A percentile compares a stretch with the other conserved stretches of the same genome.
Conservation (phyloP, 2,329 filamentous ascomycete genomes). For the Botryosphaeria agaves region DNA sequence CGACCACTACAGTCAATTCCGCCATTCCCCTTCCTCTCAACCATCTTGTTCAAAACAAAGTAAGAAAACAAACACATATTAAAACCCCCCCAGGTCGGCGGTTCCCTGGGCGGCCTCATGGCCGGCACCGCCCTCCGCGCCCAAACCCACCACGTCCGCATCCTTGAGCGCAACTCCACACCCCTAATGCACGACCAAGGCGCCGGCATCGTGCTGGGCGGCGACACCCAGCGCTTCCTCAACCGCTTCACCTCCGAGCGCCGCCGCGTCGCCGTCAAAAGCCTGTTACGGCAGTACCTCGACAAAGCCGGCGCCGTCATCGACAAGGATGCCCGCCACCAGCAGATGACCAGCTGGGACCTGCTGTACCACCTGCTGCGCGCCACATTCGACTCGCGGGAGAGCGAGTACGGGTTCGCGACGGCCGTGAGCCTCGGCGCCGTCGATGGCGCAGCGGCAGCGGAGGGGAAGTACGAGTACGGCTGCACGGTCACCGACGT, state of each 20-base stretch:
- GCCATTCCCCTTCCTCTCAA: no score
- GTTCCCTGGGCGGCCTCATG: constrained; percentile 24
- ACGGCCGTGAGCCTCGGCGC: constrained; percentile 7
- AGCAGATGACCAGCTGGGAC: constrained; percentile 33
- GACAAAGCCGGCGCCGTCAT: constrained; percentile 11
- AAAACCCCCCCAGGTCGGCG: constrained; percentile 21
- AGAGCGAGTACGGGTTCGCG: constrained; percentile 11
- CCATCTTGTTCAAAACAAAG: no score
- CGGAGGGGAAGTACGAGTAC: constrained; percentile 12
- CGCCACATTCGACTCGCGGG: constrained; percentile 25
- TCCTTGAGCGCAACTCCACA: constrained; percentile 25
- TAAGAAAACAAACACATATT: no score
- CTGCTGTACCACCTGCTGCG: constrained; percentile 26
- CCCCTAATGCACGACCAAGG: constrained; percentile 28
- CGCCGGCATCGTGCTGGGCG: constrained; percentile 29
- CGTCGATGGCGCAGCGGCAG: no score
- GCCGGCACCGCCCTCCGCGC: constrained; percentile 21
- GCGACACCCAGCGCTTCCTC: constrained; percentile 25
- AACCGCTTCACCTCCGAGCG: constrained; percentile 21
- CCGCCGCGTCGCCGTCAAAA: constrained; percentile 13
- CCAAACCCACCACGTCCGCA: constrained; percentile 21
- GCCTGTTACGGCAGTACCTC: constrained; percentile 11
- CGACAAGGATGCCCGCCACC: constrained; percentile 13
- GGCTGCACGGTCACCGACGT: constrained; percentile 12
- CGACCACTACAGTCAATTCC: no score